Evolutionary conservation across 257 asterid species (phyloP), one percentile per base, ranked within the genome.

Genomic region (Pogostemon cablin): DNA sequence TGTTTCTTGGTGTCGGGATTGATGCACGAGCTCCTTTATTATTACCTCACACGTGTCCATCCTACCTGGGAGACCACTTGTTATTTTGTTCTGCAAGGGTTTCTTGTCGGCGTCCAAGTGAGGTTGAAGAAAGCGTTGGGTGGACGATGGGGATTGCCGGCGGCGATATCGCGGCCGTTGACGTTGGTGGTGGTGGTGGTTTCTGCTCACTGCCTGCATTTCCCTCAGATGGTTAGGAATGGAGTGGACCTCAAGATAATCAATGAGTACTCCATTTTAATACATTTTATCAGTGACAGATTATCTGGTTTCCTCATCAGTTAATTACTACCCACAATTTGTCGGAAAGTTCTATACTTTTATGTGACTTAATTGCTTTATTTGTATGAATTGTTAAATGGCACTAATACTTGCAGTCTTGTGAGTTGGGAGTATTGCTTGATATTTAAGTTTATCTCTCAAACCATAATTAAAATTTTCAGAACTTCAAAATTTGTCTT

Each of bases 1-100:
- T 75, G 96, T 0, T 91, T 91, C 67, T 4, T 62, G 72, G 87
- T 86, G n/a, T 92, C 98, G 0, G 96, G 96, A 3, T 77, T 91
- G 43, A 91, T 89, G 93, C 98, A 91, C 59, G 95, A 89, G 74
- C 4, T 82, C 59, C 35, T 89, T 0, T 89, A 75, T 65, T 87
- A 77, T 32, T 87, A 89, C 62, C 0, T 87, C 53, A 54, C 78
- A 2, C 87, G 95, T 44, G 86, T 37, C 20, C 2, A 5, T 0
- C 95, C 98, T 6, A 81, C 96, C 65, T 84, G 98, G 93, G 96
- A 91, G 77, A 1, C 1, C 1, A 20, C 25, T 1, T 20, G 1
- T 0, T 87, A 84, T 74, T 86, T 91, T 47, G 80, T 86, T 4
- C 42, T 91, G 0, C 96, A 91, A 1, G 98, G 95, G 32, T 1